Percentiles rank a stretch among this genome's conserved stretches.
These are phyloP conservation scores for Nakazawaea wickerhamii DNA, from an alignment of 805 yeast species.

Conservation along the genomic window DNA sequence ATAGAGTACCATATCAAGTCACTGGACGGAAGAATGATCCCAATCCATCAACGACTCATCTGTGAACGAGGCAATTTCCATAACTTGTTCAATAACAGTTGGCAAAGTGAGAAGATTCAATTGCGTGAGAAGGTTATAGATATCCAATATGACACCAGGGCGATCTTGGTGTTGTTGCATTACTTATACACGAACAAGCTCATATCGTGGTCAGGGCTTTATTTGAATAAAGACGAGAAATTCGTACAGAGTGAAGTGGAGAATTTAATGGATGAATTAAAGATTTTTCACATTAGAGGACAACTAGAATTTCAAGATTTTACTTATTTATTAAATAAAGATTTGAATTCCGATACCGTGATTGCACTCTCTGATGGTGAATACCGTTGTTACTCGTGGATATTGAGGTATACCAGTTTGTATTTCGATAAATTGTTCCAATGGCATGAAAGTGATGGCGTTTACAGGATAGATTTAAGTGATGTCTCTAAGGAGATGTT, in stretches of 20 bases:
- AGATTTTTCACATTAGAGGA: slow-evolving; percentile 13
- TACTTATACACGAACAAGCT: slow-evolving; percentile 23
- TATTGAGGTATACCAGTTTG: slow-evolving; percentile 53
- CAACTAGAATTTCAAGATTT: slow-evolving; percentile 11
- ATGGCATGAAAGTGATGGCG: slow-evolving; percentile 37
- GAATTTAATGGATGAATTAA: slow-evolving; percentile 16
- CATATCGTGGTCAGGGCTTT: slow-evolving; percentile 17
- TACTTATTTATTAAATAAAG: background rate
- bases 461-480: slow-evolving; percentile 32
- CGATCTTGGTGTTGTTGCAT: slow-evolving; percentile 20
- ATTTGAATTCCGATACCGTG: slow-evolving; percentile 32
- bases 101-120: background rate
- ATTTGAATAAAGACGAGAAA: slow-evolving; percentile 8
- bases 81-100: slow-evolving; percentile 5
- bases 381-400: slow-evolving; percentile 40
- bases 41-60: slow-evolving; percentile 15
- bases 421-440: slow-evolving; percentile 57
- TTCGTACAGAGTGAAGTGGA: slow-evolving; percentile 18
- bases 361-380: slow-evolving; percentile 39
- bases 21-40: slow-evolving; percentile 5
- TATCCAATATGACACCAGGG: background rate
- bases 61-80: slow-evolving; percentile 6
- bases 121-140: background rate
- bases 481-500: slow-evolving; percentile 40
- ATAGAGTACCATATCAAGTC: background rate